Percentiles rank a stretch among this genome's conserved stretches.
phyloP scores from a whole-genome alignment of 1,139 yeast genomes.

The Nakaseomyces glabratus region DNA sequence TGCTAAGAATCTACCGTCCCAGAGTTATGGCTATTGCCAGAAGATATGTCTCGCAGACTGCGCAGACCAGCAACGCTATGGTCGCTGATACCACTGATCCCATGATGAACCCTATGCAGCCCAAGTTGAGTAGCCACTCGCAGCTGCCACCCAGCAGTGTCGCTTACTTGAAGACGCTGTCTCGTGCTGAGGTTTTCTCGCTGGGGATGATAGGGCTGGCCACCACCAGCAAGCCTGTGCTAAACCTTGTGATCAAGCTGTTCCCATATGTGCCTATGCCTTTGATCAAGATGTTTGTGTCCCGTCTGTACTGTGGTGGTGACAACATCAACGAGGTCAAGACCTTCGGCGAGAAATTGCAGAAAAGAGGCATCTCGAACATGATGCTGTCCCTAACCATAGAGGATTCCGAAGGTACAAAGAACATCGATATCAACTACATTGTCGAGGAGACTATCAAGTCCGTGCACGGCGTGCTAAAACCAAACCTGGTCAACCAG shows the following conservation, averaged over 20 bases:
- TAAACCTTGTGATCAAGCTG: slow-evolving; percentile 51
- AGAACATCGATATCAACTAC: slow-evolving; percentile 49
- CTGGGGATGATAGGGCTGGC: slow-evolving; percentile 59
- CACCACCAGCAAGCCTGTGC: slow-evolving; percentile 53
- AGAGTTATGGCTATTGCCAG: not conserved
- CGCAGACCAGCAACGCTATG: slow-evolving; percentile 13
- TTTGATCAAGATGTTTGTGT: slow-evolving; percentile 62
- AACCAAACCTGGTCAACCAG: slow-evolving; percentile 55
- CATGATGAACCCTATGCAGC: slow-evolving; percentile 1
- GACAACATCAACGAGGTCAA: slow-evolving; percentile 63
- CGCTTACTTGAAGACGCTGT: slow-evolving; percentile 31
- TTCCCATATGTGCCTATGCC: slow-evolving; percentile 72
- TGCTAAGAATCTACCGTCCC: slow-evolving; percentile 5
- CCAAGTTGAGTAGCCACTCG: not conserved
- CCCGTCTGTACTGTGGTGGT: slow-evolving; percentile 87
- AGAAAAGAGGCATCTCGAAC: slow-evolving; percentile 71
- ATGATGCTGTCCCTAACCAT: slow-evolving; percentile 92
- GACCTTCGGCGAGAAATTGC: slow-evolving; percentile 57
- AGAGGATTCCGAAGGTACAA: slow-evolving; percentile 78
- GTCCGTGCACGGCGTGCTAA: slow-evolving; percentile 61
- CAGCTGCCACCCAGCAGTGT: slow-evolving; percentile 20
- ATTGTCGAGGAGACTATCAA: slow-evolving; percentile 58
- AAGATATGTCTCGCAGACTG: slow-evolving; percentile 16
- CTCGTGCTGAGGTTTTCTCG: slow-evolving; percentile 40
- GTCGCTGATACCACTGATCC: slow-evolving; percentile 8